phyloP scores from a whole-genome alignment of 2,329 filamentous ascomycete species.

The Monosporascus ibericus region DNA sequence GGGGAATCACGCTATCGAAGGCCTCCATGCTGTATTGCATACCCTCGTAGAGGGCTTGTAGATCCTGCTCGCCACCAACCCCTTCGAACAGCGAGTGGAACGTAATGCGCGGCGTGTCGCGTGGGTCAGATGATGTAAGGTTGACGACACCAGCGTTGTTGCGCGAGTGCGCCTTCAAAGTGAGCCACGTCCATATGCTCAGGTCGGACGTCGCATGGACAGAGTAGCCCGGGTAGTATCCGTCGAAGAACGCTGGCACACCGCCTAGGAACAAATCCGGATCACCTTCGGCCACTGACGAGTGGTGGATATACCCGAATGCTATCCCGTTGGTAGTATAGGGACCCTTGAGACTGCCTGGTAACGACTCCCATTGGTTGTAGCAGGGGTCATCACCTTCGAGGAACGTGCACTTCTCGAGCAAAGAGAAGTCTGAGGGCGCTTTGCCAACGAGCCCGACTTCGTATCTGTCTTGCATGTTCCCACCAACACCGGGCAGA shows the following conservation, averaged over 20 bases:
- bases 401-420: conserved; percentile 11
- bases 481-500: conserved; percentile 45
- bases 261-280: conserved; percentile 13
- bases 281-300: conserved; percentile 5
- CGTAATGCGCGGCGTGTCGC: conserved; percentile 12
- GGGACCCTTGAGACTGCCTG: conserved; percentile 4
- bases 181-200: conserved; percentile 12
- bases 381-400: conserved; percentile 12
- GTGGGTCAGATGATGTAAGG: conserved; percentile 13
- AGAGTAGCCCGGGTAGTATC: conserved; percentile 12
- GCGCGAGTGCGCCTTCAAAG: conserved; percentile 16
- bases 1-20: conserved; percentile 11
- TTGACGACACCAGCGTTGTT: conserved; percentile 17
- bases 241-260: conserved; percentile 10
- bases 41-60: conserved; percentile 14
- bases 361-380: conserved; percentile 6
- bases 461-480: conserved; percentile 18
- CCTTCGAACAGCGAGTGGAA: conserved; percentile 11
- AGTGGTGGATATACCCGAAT: conserved; percentile 8
- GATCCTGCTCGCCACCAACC: conserved; percentile 8
- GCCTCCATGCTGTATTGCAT: conserved; percentile 6
- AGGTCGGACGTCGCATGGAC: conserved; percentile 2
- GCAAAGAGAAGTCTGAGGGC: conserved; percentile 7
- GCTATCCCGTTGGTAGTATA: conserved; percentile 15
- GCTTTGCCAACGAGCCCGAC: conserved; percentile 12